Evolutionary conservation across 352 stramenopile genomes (phyloP).

Genomic region (Pythium periplocum): DNA sequence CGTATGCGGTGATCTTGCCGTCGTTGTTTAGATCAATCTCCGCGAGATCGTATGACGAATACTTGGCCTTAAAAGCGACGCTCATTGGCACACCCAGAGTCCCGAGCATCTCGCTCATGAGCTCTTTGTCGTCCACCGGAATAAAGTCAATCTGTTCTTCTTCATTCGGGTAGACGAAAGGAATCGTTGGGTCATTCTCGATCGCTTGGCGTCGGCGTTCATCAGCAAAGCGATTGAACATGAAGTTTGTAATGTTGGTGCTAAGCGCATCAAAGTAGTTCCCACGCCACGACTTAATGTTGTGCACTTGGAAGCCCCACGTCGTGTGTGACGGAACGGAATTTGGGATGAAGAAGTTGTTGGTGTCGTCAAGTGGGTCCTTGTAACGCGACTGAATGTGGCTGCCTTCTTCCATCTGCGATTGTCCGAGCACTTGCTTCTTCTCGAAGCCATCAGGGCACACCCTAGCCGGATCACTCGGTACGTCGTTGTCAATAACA

Average conservation of each 20-base stretch:
- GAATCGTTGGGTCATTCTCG: slow-evolving; percentile 24
- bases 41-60: slow-evolving; percentile 67
- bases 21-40: slow-evolving; percentile 62
- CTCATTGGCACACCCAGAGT: slow-evolving; percentile 63
- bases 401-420: slow-evolving; percentile 35
- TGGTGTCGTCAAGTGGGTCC: slow-evolving; percentile 85
- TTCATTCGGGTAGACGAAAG: slow-evolving; percentile 49
- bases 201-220: slow-evolving; percentile 42
- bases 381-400: slow-evolving; percentile 88
- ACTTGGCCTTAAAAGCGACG: slow-evolving; percentile 44
- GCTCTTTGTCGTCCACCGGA: slow-evolving; percentile 40
- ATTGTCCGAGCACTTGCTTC: slow-evolving; percentile 59
- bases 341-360: slow-evolving; percentile 85
- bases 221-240: slow-evolving; percentile 69
- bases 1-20: slow-evolving; percentile 63
- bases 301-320: slow-evolving; percentile 79
- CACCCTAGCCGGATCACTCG: slow-evolving; percentile 20
- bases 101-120: slow-evolving; percentile 59
- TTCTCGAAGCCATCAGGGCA: slow-evolving; percentile 55
- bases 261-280: slow-evolving; percentile 93
- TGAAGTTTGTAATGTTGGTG: slow-evolving; percentile 89
- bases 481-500: slow-evolving; percentile 36
- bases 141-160: slow-evolving; percentile 42
- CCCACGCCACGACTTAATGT: slow-evolving; percentile 90
- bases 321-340: slow-evolving; percentile 80